A percentile compares a stretch with the other conserved stretches of the same genome.
phyloP scores from a whole-genome alignment of 331 rosid species.

The Malus hybrid region DNA sequence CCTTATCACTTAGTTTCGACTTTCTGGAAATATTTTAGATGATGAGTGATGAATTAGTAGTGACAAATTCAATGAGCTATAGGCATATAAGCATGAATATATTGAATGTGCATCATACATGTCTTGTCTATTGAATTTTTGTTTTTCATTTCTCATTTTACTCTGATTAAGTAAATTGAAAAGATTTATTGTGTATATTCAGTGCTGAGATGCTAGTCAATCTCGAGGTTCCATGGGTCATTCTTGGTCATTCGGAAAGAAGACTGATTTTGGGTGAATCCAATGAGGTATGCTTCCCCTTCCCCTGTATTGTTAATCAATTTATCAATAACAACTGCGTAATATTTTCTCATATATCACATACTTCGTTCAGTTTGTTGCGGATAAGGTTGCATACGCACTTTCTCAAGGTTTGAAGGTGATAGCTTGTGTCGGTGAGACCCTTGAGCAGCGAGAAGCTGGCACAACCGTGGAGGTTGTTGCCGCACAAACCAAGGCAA shows the following conservation, averaged over 20 bases:
- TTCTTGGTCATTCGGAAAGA: constrained; percentile 91
- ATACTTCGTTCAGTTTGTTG: constrained; percentile 59
- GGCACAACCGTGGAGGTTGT: constrained; percentile 67
- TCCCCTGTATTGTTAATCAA: not conserved
- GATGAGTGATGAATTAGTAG: not conserved
- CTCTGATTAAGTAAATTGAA: not conserved
- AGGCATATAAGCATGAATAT: not conserved
- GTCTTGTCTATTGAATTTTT: not conserved
- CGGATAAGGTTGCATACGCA: constrained; percentile 91
- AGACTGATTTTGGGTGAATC: constrained; percentile 70
- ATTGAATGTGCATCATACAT: not conserved
- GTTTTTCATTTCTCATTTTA: not conserved
- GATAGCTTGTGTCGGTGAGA: constrained; percentile 96
- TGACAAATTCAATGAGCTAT: not conserved
- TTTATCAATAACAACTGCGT: not conserved
- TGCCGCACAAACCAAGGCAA: constrained; percentile 91
- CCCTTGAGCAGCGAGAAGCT: constrained; percentile 93
- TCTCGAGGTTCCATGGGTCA: constrained; percentile 86
- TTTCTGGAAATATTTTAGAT: no score
- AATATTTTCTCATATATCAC: not conserved
- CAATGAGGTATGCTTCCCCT: constrained; percentile 50
- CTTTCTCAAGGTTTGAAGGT: constrained; percentile 85
- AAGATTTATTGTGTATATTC: constrained; percentile 1
- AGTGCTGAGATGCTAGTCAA: constrained; percentile 95
- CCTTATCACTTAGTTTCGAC: no score